Evolutionary conservation across 352 stramenopile species (phyloP).

Genomic region (Phytophthora pisi): DNA sequence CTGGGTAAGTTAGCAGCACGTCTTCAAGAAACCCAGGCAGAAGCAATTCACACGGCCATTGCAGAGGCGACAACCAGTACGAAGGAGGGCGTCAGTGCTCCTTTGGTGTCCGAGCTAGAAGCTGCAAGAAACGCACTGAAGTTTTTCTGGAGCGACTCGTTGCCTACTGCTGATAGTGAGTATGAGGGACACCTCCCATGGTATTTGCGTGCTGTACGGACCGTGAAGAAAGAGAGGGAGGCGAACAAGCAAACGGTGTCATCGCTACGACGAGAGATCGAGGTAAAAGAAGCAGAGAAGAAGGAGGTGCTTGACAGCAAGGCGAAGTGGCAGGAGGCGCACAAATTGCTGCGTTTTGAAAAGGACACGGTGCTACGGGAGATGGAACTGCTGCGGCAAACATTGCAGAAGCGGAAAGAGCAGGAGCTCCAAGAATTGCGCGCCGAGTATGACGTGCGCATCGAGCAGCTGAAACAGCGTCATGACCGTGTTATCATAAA

Average conservation of each 20-base stretch:
- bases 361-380: conserved; percentile 71
- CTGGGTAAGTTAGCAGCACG: conserved; percentile 31
- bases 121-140: conserved; percentile 52
- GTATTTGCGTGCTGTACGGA: conserved; percentile 49
- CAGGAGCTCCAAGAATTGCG: conserved; percentile 58
- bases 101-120: conserved; percentile 52
- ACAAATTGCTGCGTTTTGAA: conserved; percentile 68
- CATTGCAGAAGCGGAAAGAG: conserved; percentile 55
- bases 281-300: conserved; percentile 33
- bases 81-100: conserved; percentile 32
- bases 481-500: conserved; percentile 57
- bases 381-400: conserved; percentile 60
- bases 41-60: conserved; percentile 39
- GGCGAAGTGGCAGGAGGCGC: conserved; percentile 50
- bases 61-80: conserved; percentile 35
- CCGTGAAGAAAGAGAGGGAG: conserved; percentile 45
- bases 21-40: conserved; percentile 35
- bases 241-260: conserved; percentile 27
- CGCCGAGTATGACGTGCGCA: conserved; percentile 52
- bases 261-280: conserved; percentile 32
- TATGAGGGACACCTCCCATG: conserved; percentile 60
- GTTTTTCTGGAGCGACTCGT: conserved; percentile 24
- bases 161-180: conserved; percentile 20
- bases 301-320: conserved; percentile 35
- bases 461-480: conserved; percentile 64